Conservation (phyloP, 78 protist genomes). For the Planoprotostelium fungivorum region DNA sequence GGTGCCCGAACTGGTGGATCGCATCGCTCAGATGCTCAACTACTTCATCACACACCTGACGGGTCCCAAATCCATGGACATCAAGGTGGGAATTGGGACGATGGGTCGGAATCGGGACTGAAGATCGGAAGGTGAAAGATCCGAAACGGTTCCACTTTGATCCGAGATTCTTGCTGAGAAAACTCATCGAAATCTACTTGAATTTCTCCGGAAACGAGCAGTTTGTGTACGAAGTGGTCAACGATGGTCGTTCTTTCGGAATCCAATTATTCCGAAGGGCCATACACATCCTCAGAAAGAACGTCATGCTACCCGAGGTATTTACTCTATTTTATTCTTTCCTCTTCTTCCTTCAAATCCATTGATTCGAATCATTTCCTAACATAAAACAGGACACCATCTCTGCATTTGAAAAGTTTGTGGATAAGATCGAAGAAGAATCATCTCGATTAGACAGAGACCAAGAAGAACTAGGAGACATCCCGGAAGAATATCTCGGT, state of each 20-base stretch:
- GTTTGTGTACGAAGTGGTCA: constrained; percentile 20
- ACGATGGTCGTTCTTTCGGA: constrained; percentile 52
- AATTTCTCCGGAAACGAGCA: constrained; percentile 10
- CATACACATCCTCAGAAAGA: constrained; percentile 18
- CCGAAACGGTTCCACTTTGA: constrained; percentile 39
- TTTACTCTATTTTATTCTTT: too few relatives aligned
- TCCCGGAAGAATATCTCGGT: constrained; percentile 51
- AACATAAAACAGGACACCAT: neutral
- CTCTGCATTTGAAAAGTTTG: constrained; percentile 12
- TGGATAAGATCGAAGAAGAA: constrained; percentile 14
- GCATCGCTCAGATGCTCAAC: constrained; percentile 58
- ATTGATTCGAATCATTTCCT: neutral
- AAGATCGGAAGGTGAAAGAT: constrained; percentile 13
- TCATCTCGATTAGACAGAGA: constrained; percentile 13
- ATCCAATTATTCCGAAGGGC: constrained; percentile 14
- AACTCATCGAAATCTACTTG: constrained; percentile 44
- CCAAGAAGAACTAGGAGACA: constrained; percentile 57
- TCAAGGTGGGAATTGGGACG: constrained; percentile 5
- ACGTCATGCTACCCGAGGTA: neutral
- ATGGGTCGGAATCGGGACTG: neutral
- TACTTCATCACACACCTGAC: constrained; percentile 25
- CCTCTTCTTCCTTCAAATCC: neutral
- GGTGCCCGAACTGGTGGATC: constrained; percentile 47
- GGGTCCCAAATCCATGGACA: constrained; percentile 57
- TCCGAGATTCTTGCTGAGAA: constrained; percentile 34